Percentiles rank a stretch among this genome's conserved stretches.
Evolutionary conservation across 352 stramenopile species (phyloP).

Genomic region (Elongisporangium anandrum): DNA sequence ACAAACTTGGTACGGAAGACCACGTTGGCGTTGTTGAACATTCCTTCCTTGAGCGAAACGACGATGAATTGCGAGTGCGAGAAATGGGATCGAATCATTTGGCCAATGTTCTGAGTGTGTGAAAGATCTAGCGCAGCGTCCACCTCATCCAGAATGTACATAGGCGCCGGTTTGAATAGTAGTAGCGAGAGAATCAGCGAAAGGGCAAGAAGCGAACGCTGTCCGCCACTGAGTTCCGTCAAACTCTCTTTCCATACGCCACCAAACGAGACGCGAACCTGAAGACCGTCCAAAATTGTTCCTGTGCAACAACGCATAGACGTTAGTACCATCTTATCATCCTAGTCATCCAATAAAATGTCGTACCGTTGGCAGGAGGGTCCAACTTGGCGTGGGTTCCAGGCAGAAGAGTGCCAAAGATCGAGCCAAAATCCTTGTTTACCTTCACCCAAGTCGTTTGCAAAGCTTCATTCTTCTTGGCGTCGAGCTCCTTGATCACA

Average conservation of each 20-base stretch:
- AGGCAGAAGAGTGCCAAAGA: conserved; percentile 98
- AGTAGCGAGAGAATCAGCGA: conserved; percentile 98
- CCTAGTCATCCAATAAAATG: not conserved
- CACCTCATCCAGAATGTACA: conserved; percentile 99
- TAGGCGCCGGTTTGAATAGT: conserved; percentile 98
- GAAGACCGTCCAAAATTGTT: conserved; percentile 91
- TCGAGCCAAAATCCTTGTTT: conserved; percentile 99
- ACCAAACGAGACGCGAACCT: conserved; percentile 99
- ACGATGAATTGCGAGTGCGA: conserved; percentile 99
- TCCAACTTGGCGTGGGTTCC: conserved; percentile 98
- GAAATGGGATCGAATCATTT: conserved; percentile 99
- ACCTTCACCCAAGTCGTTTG: conserved; percentile 98
- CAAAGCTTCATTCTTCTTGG: conserved; percentile 97
- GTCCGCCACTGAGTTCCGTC: conserved; percentile 97
- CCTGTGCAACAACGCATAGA: conserved; percentile 24
- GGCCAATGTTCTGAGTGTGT: conserved; percentile 99
- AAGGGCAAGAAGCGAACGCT: conserved; percentile 98
- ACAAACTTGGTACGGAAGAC: conserved; percentile 99
- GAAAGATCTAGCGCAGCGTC: conserved; percentile 98
- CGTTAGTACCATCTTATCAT: conserved; percentile 3
- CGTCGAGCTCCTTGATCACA: conserved; percentile 98
- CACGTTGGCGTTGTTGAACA: conserved; percentile 99
- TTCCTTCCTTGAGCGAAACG: conserved; percentile 99
- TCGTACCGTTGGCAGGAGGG: conserved; percentile 85
- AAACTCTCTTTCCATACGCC: conserved; percentile 99